phyloP scores from a whole-genome alignment of 768 basidiomycete species.

The Suillus cothurnatus region DNA sequence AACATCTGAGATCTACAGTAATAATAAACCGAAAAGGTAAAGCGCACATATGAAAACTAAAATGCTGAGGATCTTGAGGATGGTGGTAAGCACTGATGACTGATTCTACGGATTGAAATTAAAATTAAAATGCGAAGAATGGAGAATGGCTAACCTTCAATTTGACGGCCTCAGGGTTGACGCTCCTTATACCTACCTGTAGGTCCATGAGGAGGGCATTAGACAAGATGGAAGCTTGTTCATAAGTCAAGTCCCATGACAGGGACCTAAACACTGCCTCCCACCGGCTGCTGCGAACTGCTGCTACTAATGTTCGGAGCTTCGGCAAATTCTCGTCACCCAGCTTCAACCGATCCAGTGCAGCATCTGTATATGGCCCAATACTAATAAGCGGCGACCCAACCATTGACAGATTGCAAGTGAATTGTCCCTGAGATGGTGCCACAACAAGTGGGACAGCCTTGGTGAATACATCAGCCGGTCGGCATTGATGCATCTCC shows the following conservation, averaged over 20 bases:
- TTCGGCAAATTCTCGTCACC: constrained; percentile 6
- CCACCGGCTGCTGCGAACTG: constrained; percentile 9
- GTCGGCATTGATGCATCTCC: not conserved
- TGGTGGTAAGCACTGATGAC: not conserved
- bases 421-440: not conserved
- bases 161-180: not conserved
- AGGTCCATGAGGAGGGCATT: constrained; percentile 8
- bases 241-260: not conserved
- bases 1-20: constrained; percentile 1
- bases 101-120: not conserved
- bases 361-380: constrained; percentile 11
- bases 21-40: not conserved
- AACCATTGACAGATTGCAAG: not conserved
- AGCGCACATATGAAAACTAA: not conserved
- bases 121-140: not conserved
- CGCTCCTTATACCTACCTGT: not conserved
- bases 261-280: constrained; percentile 1
- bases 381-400: constrained; percentile 10
- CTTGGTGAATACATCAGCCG: not conserved
- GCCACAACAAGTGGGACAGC: not conserved
- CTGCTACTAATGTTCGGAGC: not conserved
- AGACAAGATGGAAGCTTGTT: constrained; percentile 9
- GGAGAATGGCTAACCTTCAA: not conserved
- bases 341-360: constrained; percentile 4
- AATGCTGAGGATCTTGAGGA: not conserved